Evolutionary conservation across 306 rosid species (phyloP), one percentile per base, ranked within the genome.

Genomic region (Fragaria nilgerrensis): DNA sequence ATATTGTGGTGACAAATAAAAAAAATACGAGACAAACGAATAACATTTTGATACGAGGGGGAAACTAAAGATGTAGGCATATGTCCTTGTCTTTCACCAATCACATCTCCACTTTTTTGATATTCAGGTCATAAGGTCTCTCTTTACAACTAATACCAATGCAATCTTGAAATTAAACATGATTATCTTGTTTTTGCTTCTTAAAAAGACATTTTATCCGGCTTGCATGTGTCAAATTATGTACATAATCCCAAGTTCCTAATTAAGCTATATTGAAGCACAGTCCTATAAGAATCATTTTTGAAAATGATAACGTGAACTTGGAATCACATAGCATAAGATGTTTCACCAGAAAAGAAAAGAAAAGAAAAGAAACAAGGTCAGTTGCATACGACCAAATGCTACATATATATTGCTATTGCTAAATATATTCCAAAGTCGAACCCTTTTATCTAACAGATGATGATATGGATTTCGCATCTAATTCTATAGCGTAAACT

Each of bases 41-140:
- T n/a, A n/a, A n/a, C n/a, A n/a, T n/a, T n/a, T n/a, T n/a, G n/a
- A n/a, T n/a, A n/a, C n/a, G n/a, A n/a, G n/a, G n/a, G n/a, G n/a
- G n/a, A n/a, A 81, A 83, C 16, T 25, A 23, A 73, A 75, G 68
- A 15, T 80, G 75, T 78, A n/a, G 91, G 82, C 72, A 82, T 81
- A 76, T 55, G 88, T 84, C 85, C 76, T 80, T 82, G 78, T 87
- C 86, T 52, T 74, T 69, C 55, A 82, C 84, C 88, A 75, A 78
- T 87, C 84, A 75, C 81, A 32, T 73, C 80, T 72, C 41, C 80
- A 70, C 68, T 69, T 81, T n/a, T 49, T 67, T 78, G 16, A 58
- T 23, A 23, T 49, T 79, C 66, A 59, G 74, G 14, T 52, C 67
- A 55, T 58, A 68, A 74, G 80, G 78, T 68, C 63, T 82, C 63